Evolutionary conservation across 1,139 yeast genomes (phyloP), one percentile per base, ranked within the genome.

Genomic region (Taphrina flavorubra): DNA sequence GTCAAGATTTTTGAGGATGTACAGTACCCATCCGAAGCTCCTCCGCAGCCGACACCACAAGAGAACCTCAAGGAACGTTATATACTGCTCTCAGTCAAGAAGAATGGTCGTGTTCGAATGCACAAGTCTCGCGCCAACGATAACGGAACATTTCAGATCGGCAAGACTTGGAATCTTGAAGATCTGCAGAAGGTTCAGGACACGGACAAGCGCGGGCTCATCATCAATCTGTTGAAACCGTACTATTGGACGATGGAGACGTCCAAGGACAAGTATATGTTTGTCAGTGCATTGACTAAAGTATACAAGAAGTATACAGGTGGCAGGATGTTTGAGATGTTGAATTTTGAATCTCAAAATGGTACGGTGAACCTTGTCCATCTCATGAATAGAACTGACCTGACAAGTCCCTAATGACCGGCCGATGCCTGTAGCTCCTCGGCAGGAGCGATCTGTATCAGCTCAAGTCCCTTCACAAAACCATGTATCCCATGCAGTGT

Each of bases 121-220:
- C 97, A 92, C 76, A 94, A 94, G 78, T 97, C 96, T 1, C 87
- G 96, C 74, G 91, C 85, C 76, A 89, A 89, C 74, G 82, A 85
- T 11, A 87, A 87, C 71, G 91, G 89, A 1, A 78, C 87, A 2
- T 87, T 89, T 75, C 98, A 92, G 78, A 90, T 94, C 68, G 99
- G 99, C 51, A 84, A 97, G 75, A 88, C 96, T 5, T 94, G 99
- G 99, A 88, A 87, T 72, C 79, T 94, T 75, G 90, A 86, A 71
- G 96, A 90, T 73, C 80, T 94, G 72, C 79, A 82, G 14, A 78
- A 78, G 49, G 79, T 92, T 6, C 86, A 86, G 59, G 82, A 85
- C 69, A 73, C 73, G 34, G 73, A 74, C 6, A 68, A 72, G 6
- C 61, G 67, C 7, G 79, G 81, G 1, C 83, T 92, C 72, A 75